phyloP scores from a whole-genome alignment of 1,284 basidiomycete genomes.

The Boletellus deceptivus region DNA sequence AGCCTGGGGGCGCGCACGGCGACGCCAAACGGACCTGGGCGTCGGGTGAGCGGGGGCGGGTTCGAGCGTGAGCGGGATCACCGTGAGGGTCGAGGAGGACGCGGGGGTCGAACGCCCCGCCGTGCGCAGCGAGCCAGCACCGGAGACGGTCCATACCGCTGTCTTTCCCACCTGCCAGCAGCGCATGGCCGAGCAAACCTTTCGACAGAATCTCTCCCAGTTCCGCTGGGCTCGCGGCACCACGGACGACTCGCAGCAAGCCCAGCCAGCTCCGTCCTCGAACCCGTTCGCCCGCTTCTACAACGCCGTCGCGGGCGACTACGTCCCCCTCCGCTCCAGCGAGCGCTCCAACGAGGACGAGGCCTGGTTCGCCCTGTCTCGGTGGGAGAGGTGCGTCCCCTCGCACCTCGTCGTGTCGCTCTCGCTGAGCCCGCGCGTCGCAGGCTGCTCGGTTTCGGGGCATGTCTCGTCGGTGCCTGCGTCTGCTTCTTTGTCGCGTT shows the following conservation, averaged over 20 bases:
- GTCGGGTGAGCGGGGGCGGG: not conserved
- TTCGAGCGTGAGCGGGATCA: not conserved
- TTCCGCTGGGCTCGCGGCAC: constrained; percentile 84
- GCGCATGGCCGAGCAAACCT: constrained; percentile 55
- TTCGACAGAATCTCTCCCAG: constrained; percentile 69
- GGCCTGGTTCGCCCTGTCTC: constrained; percentile 89
- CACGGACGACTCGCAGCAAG: constrained; percentile 66
- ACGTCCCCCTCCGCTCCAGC: constrained; percentile 84
- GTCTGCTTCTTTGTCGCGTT: constrained; percentile 97
- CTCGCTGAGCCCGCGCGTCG: not conserved
- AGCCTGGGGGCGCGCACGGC: constrained; percentile 56
- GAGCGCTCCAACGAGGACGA: constrained; percentile 93
- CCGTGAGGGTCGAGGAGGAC: constrained; percentile 15
- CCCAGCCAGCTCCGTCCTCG: constrained; percentile 34
- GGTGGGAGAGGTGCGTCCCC: constrained; percentile 77
- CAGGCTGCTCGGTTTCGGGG: constrained; percentile 91
- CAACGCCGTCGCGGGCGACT: constrained; percentile 73
- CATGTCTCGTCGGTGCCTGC: constrained; percentile 84
- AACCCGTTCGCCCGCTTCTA: constrained; percentile 76
- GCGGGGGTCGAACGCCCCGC: constrained; percentile 17
- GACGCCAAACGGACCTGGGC: constrained; percentile 57
- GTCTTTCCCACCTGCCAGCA: too few species aligned
- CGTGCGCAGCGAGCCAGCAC: constrained; percentile 13
- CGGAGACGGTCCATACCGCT: constrained; percentile 13
- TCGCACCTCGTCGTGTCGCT: too few species aligned